Evolutionary conservation across 169 alveolate genomes (phyloP).

Genomic region (Plasmodium gaboni): DNA sequence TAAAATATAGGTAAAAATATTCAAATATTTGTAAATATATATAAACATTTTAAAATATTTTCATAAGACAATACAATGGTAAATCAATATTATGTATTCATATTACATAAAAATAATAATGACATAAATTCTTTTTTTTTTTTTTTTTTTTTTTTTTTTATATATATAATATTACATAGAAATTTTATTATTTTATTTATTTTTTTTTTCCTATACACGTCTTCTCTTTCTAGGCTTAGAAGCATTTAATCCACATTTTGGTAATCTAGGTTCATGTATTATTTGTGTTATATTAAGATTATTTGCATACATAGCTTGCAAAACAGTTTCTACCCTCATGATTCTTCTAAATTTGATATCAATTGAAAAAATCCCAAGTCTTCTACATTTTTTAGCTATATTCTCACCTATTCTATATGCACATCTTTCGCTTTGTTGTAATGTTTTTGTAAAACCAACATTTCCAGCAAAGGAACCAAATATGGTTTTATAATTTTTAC

Average conservation of each 20-base stretch:
- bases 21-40: too few species aligned
- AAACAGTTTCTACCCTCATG: slow-evolving; percentile 86
- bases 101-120: too few species aligned
- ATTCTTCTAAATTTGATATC: slow-evolving; percentile 89
- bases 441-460: slow-evolving; percentile 88
- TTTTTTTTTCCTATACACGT: slow-evolving; percentile 79
- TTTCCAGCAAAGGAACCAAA: slow-evolving; percentile 90
- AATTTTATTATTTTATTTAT: not conserved
- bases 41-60: too few species aligned
- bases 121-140: not conserved
- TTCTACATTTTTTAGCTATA: slow-evolving; percentile 89
- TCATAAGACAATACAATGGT: too few species aligned
- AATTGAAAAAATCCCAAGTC: slow-evolving; percentile 87
- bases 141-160: not conserved
- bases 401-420: slow-evolving; percentile 91
- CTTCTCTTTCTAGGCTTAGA: slow-evolving; percentile 89
- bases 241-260: slow-evolving; percentile 88
- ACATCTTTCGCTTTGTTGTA: slow-evolving; percentile 88
- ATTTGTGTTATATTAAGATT: slow-evolving; percentile 87
- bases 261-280: slow-evolving; percentile 90
- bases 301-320: slow-evolving; percentile 90
- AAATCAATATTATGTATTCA: too few species aligned
- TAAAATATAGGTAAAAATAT: too few species aligned
- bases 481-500: slow-evolving; percentile 85
- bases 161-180: not conserved